Conservation (phyloP, 176 grass and related monocot species). For the Secale cereale region DNA sequence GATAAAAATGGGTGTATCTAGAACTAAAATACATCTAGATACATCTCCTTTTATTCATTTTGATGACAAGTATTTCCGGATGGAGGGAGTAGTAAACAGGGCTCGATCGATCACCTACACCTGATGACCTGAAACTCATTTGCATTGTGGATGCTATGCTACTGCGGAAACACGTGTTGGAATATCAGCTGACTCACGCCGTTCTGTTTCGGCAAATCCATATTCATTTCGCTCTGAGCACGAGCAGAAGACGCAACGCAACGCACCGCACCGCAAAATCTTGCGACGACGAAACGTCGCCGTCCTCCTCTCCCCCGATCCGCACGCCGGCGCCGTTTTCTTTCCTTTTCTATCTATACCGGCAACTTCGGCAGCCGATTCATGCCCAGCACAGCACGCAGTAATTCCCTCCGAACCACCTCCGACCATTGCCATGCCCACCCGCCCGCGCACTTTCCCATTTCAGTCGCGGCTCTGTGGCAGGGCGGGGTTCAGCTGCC, state of each 20-base stretch:
- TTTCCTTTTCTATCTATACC: neutral
- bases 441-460: slow-evolving; percentile 28
- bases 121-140: too few species aligned
- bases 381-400: neutral
- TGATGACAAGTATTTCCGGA: too few species aligned
- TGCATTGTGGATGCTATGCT: too few species aligned
- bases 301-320: neutral
- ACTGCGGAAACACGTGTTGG: too few species aligned
- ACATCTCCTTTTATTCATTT: too few species aligned
- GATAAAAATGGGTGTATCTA: too few species aligned
- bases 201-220: too few species aligned
- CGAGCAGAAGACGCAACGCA: neutral
- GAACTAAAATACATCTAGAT: too few species aligned
- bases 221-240: neutral
- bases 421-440: slow-evolving; percentile 11
- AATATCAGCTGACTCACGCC: neutral
- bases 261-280: neutral
- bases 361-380: neutral
- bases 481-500: neutral
- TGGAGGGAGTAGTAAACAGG: too few species aligned
- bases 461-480: slow-evolving; percentile 15
- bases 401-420: neutral
- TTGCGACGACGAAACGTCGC: neutral
- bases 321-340: neutral
- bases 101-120: too few species aligned